Evolutionary conservation across 768 basidiomycete genomes (phyloP).

Genomic region (Psilocybe sp.): DNA sequence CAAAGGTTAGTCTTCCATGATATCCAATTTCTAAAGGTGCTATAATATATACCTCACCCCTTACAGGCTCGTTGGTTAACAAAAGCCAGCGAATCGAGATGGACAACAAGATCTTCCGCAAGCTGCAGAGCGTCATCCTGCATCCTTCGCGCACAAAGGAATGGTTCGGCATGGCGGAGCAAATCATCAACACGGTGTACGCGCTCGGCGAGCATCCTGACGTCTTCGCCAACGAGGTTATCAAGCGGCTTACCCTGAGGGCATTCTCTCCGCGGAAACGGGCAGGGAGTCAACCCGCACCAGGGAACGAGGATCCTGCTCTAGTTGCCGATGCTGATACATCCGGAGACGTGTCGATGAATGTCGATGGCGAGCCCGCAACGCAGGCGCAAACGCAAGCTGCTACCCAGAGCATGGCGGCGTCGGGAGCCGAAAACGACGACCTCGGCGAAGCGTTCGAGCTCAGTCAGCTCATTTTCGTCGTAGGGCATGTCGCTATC

Average conservation of each 20-base stretch:
- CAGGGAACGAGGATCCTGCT: conserved; percentile 10
- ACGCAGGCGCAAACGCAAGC: conserved; percentile 16
- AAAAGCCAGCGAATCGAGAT: conserved; percentile 84
- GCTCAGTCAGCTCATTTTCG: conserved; percentile 90
- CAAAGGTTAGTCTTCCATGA: conserved; percentile 61
- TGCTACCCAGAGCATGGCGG: conserved; percentile 18
- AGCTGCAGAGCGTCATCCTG: conserved; percentile 79
- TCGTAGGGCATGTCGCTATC: conserved; percentile 95
- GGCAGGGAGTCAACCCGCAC: not conserved
- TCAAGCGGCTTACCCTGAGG: conserved; percentile 74
- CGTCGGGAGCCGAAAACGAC: conserved; percentile 29
- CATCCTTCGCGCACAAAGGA: conserved; percentile 80
- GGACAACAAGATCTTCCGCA: conserved; percentile 82
- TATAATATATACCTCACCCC: conserved; percentile 4
- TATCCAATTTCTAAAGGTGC: too few relatives aligned
- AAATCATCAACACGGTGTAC: conserved; percentile 95
- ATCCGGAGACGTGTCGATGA: conserved; percentile 29
- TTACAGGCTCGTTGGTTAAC: conserved; percentile 78
- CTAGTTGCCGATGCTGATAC: conserved; percentile 60
- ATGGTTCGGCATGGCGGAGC: conserved; percentile 97
- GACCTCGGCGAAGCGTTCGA: conserved; percentile 82
- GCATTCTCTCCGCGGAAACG: conserved; percentile 51
- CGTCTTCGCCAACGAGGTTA: conserved; percentile 70
- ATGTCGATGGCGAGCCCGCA: conserved; percentile 17
- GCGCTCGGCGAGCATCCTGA: conserved; percentile 94